Conservation (phyloP, 2,329 filamentous ascomycete species). For the Lithohypha guttulata region DNA sequence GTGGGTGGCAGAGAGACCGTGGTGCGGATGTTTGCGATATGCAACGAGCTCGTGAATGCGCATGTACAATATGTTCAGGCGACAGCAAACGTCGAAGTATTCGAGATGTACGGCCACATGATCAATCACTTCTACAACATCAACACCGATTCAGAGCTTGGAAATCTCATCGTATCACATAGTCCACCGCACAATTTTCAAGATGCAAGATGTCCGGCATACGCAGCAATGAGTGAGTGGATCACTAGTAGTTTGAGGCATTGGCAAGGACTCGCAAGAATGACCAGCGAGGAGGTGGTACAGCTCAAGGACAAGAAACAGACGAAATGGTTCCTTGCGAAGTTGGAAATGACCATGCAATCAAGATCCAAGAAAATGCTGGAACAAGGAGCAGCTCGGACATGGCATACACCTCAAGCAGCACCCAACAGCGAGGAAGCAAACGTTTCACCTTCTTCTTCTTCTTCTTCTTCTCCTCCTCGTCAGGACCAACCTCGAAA, state of each 20-base stretch:
- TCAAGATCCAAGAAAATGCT: background rate
- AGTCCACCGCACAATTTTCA: background rate
- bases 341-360: background rate
- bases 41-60: background rate
- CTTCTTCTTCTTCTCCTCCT: background rate
- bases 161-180: background rate
- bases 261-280: too few relatives aligned
- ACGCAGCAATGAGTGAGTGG: too few relatives aligned
- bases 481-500: background rate
- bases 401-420: background rate
- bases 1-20: background rate
- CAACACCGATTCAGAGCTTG: background rate
- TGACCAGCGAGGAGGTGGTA: background rate
- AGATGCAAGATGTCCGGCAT: too few relatives aligned
- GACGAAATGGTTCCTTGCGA: background rate
- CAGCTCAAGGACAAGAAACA: background rate
- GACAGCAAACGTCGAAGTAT: background rate
- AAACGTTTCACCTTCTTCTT: background rate
- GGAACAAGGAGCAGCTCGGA: background rate
- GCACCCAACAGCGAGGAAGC: background rate
- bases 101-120: slow-evolving; percentile 6
- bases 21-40: background rate
- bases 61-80: background rate
- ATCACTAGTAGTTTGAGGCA: too few relatives aligned
- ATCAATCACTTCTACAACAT: slow-evolving; percentile 1